phyloP scores from a whole-genome alignment of 2,329 filamentous ascomycete genomes.

The Neonectria punicea region DNA sequence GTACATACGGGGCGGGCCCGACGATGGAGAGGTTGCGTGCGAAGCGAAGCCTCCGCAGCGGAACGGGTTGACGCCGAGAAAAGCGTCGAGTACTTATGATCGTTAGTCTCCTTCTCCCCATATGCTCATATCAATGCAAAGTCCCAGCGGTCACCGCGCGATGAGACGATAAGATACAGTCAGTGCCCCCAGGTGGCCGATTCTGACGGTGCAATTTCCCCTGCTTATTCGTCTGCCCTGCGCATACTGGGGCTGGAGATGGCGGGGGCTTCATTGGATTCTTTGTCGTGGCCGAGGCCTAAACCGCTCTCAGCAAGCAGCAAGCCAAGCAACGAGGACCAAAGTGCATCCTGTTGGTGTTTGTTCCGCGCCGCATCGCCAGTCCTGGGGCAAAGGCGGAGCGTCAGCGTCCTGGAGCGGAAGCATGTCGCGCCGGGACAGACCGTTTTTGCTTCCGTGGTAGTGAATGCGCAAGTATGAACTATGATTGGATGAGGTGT shows the following conservation, averaged over 20 bases:
- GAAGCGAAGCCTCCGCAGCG: constrained; percentile 6
- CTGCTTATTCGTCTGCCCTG: constrained; percentile 8
- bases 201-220: neutral
- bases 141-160: neutral
- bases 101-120: neutral
- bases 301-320: neutral
- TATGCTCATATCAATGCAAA: no score
- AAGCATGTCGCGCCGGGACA: constrained; percentile 21
- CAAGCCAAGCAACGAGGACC: neutral
- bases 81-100: neutral
- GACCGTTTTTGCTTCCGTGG: neutral
- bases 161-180: neutral
- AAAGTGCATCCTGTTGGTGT: constrained; percentile 1
- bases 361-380: neutral
- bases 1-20: constrained; percentile 2
- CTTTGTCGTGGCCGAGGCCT: neutral
- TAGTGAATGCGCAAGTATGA: neutral
- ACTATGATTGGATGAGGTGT: neutral
- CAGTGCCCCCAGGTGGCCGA: neutral
- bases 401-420: constrained; percentile 18
- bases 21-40: neutral
- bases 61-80: constrained; percentile 4
- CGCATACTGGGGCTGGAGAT: neutral
- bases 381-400: constrained; percentile 17
- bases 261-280: neutral